phyloP scores from a whole-genome alignment of 768 basidiomycete species.

The Phylloporus sp. region DNA sequence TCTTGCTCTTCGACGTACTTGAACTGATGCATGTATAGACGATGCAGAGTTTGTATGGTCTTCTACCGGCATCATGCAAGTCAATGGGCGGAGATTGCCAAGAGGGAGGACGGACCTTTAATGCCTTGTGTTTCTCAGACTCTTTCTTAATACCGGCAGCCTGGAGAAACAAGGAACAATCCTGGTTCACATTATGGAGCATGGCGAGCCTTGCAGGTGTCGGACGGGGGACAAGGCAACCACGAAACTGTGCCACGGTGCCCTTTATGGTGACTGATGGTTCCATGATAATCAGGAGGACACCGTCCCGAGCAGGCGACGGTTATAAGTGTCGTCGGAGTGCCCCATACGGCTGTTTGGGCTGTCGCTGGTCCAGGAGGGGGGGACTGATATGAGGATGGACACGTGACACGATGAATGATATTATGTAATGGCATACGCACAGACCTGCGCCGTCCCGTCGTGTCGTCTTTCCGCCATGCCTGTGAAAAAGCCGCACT shows the following conservation, averaged over 20 bases:
- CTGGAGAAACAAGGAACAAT: not conserved
- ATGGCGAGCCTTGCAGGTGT: not conserved
- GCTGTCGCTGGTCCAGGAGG: not conserved
- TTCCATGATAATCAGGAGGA: not conserved
- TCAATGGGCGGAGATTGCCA: not conserved
- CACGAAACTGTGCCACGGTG: too few species aligned
- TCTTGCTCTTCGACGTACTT: constrained; percentile 18
- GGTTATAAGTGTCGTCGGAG: not conserved
- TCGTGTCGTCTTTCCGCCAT: constrained; percentile 19
- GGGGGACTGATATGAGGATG: too few species aligned
- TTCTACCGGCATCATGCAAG: not conserved
- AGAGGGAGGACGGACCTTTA: constrained; percentile 1
- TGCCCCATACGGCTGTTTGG: not conserved
- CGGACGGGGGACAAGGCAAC: constrained; percentile 4
- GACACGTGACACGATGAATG: not conserved
- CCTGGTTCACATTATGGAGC: not conserved
- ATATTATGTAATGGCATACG: not conserved
- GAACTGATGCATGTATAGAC: constrained; percentile 5
- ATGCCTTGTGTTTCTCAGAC: constrained; percentile 8
- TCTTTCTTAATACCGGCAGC: not conserved
- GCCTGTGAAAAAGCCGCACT: constrained; percentile 20
- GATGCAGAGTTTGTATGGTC: constrained; percentile 5
- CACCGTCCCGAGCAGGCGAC: too few species aligned
- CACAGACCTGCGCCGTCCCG: constrained; percentile 12
- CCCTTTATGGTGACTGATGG: not conserved